phyloP scores from a whole-genome alignment of 73 alveolate genomes.

The Paramecium bursaria region DNA sequence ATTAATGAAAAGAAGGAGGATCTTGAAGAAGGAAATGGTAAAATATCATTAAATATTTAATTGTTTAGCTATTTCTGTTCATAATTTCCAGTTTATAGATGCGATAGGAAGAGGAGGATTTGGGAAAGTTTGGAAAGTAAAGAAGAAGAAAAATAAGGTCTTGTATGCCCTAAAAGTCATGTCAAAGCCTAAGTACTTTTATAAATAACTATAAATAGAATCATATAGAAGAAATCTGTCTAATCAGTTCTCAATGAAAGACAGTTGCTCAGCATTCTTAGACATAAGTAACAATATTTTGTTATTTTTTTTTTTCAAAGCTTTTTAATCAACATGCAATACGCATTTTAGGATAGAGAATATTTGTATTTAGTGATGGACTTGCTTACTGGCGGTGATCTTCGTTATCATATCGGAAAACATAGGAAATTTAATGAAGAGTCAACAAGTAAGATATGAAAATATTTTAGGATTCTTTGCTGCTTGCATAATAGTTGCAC shows the following conservation, averaged over 20 bases:
- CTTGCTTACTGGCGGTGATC: slow-evolving; percentile 95
- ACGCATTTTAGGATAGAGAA: slow-evolving; percentile 94
- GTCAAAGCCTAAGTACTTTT: slow-evolving; percentile 73
- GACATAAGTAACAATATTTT: slow-evolving; percentile 70
- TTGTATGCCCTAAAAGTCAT: slow-evolving; percentile 86
- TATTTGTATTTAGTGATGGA: slow-evolving; percentile 93
- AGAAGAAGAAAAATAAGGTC: slow-evolving; percentile 77
- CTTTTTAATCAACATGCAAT: slow-evolving; percentile 91
- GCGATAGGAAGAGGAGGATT: slow-evolving; percentile 71
- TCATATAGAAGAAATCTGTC: slow-evolving; percentile 78
- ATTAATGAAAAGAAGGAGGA: slow-evolving; percentile 52
- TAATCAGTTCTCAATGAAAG: slow-evolving; percentile 83
- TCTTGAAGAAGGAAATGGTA: slow-evolving; percentile 17
- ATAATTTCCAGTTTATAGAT: slow-evolving; percentile 53
- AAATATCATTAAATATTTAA: no score
- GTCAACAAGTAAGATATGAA: slow-evolving; percentile 79
- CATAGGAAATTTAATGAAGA: slow-evolving; percentile 90
- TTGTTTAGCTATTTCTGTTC: slow-evolving; percentile 33
- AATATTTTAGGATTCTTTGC: slow-evolving; percentile 80
- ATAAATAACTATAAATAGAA: slow-evolving; percentile 47
- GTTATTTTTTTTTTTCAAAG: slow-evolving; percentile 60
- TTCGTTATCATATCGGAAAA: slow-evolving; percentile 89
- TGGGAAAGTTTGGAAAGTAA: slow-evolving; percentile 87
- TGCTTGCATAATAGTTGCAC: slow-evolving; percentile 92
- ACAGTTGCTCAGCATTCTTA: slow-evolving; percentile 71